Evolutionary conservation across 768 basidiomycete species (phyloP).

Genomic region (Mycena kentingensis): DNA sequence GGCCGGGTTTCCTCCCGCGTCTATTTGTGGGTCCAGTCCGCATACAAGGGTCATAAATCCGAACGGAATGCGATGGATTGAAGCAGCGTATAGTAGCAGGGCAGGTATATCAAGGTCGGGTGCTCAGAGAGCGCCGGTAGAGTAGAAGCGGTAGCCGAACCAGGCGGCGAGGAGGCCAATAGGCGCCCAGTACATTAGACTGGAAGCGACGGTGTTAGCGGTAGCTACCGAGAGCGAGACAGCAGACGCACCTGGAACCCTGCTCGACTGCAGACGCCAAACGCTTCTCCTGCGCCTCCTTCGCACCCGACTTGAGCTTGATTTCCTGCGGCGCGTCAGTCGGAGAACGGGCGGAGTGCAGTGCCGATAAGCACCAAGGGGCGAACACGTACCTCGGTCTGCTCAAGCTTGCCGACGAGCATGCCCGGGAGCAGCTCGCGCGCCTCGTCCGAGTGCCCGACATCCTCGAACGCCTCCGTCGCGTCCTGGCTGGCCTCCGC

Average conservation of each 20-base stretch:
- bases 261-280: constrained; percentile 4
- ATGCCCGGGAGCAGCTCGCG: constrained; percentile 79
- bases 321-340: constrained; percentile 39
- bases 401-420: constrained; percentile 81
- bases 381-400: constrained; percentile 54
- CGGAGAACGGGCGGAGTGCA: constrained; percentile 7
- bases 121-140: constrained; percentile 42
- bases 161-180: constrained; percentile 78
- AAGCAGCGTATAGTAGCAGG: constrained; percentile 18
- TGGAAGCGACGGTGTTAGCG: constrained; percentile 29
- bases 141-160: constrained; percentile 85
- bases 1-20: too few species aligned
- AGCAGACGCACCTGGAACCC: too few species aligned
- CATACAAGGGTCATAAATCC: too few species aligned
- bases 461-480: constrained; percentile 98
- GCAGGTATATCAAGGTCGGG: constrained; percentile 14
- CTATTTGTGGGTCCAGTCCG: too few species aligned
- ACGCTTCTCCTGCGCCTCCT: constrained; percentile 46
- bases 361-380: constrained; percentile 4
- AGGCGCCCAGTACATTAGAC: constrained; percentile 84
- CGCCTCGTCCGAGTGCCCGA: constrained; percentile 98
- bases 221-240: constrained; percentile 6
- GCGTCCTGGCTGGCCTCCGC: constrained; percentile 94
- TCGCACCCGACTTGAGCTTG: constrained; percentile 55
- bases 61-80: constrained; percentile 1